A percentile compares a stretch with the other conserved stretches of the same genome.
phyloP scores from a whole-genome alignment of 2,329 filamentous ascomycete genomes.

The Camptophora hylomeconis region DNA sequence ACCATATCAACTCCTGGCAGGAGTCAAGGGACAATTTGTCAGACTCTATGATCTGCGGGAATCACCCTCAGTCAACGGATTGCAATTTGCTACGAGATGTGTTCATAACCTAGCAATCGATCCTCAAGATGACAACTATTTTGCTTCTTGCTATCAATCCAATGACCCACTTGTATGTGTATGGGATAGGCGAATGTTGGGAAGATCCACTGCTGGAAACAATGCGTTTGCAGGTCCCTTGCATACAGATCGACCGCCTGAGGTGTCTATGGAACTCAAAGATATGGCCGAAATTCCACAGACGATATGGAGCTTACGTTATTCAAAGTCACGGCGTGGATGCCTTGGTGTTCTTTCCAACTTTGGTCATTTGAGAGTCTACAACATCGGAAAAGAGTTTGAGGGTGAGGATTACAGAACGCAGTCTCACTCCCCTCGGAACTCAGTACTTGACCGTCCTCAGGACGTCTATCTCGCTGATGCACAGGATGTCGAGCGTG shows the following conservation, averaged over 20 bases:
- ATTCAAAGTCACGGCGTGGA: constrained; percentile 44
- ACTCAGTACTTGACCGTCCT: constrained; percentile 20
- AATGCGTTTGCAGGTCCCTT: constrained; percentile 21
- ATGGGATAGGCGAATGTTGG: constrained; percentile 46
- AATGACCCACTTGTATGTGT: constrained; percentile 47
- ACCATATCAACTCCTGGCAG: constrained; percentile 47
- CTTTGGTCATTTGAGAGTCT: constrained; percentile 44
- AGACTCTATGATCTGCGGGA: constrained; percentile 50
- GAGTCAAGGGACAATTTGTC: constrained; percentile 47
- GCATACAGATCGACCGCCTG: constrained; percentile 29
- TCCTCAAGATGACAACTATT: constrained; percentile 51
- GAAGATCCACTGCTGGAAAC: constrained; percentile 23
- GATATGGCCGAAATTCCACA: constrained; percentile 39
- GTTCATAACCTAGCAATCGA: constrained; percentile 54
- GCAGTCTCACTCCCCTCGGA: constrained; percentile 8
- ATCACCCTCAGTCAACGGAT: constrained; percentile 22
- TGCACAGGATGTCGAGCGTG: constrained; percentile 31
- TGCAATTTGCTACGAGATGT: constrained; percentile 42
- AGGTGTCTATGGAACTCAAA: constrained; percentile 39
- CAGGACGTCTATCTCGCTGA: constrained; percentile 33
- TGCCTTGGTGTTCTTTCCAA: constrained; percentile 46
- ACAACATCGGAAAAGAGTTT: constrained; percentile 35
- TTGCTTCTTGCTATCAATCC: constrained; percentile 42
- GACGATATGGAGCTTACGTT: constrained; percentile 49
- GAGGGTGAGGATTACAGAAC: constrained; percentile 27